Evolutionary conservation across 2,329 filamentous ascomycete genomes (phyloP).

Genomic region (Camptophora hylomeconis): DNA sequence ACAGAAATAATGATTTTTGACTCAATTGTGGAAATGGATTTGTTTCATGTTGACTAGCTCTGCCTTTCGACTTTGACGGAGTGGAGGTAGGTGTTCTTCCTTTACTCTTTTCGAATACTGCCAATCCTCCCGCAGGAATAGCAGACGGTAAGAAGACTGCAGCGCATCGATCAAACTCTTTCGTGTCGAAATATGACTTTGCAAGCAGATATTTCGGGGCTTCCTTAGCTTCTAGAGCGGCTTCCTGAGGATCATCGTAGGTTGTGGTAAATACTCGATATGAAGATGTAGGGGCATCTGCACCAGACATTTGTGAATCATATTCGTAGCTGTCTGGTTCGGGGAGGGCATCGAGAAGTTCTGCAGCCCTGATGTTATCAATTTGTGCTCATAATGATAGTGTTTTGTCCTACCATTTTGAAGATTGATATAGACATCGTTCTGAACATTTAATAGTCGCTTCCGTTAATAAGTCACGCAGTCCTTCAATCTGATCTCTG

Average conservation of each 20-base stretch:
- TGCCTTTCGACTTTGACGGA: slow-evolving; percentile 49
- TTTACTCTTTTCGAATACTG: slow-evolving; percentile 31
- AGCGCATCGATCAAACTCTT: slow-evolving; percentile 87
- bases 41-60: slow-evolving; percentile 29
- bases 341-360: slow-evolving; percentile 70
- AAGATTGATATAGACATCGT: slow-evolving; percentile 84
- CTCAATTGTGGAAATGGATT: slow-evolving; percentile 47
- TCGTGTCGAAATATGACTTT: slow-evolving; percentile 88
- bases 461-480: slow-evolving; percentile 15
- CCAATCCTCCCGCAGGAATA: slow-evolving; percentile 54
- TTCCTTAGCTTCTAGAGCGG: slow-evolving; percentile 63
- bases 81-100: slow-evolving; percentile 24
- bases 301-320: slow-evolving; percentile 46
- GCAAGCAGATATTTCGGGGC: slow-evolving; percentile 75
- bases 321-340: slow-evolving; percentile 42
- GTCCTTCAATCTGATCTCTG: too few species aligned
- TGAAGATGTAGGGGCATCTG: slow-evolving; percentile 35
- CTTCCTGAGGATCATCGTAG: slow-evolving; percentile 58
- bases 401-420: slow-evolving; percentile 92
- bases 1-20: slow-evolving; percentile 84
- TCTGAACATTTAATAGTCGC: slow-evolving; percentile 87
- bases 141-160: slow-evolving; percentile 75
- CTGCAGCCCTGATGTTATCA: slow-evolving; percentile 59
- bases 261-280: slow-evolving; percentile 35
- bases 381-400: too few species aligned